Percentiles rank a stretch among this genome's conserved stretches.
These are phyloP conservation scores for Beauveria brongniartii DNA, from an alignment of 2,329 filamentous ascomycete genomes.

Conservation along the genomic window DNA sequence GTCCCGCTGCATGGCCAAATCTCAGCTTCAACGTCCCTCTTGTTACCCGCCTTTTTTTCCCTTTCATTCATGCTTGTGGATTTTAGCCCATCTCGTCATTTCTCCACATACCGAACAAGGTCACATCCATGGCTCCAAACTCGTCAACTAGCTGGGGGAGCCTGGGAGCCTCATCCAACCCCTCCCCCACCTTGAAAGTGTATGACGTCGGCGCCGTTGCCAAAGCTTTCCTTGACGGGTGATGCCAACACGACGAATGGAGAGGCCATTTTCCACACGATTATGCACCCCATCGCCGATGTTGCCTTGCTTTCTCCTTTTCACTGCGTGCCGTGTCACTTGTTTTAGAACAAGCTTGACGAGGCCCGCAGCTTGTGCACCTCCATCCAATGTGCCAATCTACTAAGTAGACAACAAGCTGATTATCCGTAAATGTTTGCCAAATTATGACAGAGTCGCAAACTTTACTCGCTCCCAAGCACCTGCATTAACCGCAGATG, in stretches of 20 bases:
- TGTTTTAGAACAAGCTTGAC: neutral
- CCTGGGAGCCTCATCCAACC: neutral
- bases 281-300: neutral
- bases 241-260: neutral
- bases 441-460: neutral
- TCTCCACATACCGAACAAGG: no score
- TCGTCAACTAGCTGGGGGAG: no score
- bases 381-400: neutral
- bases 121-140: no score
- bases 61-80: no score
- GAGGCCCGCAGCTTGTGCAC: neutral
- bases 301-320: neutral
- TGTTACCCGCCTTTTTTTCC: no score
- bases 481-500: neutral
- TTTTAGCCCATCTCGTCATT: no score
- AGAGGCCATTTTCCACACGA: neutral
- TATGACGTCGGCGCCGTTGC: slow-evolving; percentile 8
- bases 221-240: neutral
- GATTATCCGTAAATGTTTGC: neutral
- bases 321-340: neutral
- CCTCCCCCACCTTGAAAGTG: neutral
- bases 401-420: neutral
- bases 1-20: no score
- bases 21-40: no score
- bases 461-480: neutral